Percentiles rank a stretch among this genome's conserved stretches.
Conservation (phyloP, 2,329 filamentous ascomycete species). For the Byssothecium circinans region DNA sequence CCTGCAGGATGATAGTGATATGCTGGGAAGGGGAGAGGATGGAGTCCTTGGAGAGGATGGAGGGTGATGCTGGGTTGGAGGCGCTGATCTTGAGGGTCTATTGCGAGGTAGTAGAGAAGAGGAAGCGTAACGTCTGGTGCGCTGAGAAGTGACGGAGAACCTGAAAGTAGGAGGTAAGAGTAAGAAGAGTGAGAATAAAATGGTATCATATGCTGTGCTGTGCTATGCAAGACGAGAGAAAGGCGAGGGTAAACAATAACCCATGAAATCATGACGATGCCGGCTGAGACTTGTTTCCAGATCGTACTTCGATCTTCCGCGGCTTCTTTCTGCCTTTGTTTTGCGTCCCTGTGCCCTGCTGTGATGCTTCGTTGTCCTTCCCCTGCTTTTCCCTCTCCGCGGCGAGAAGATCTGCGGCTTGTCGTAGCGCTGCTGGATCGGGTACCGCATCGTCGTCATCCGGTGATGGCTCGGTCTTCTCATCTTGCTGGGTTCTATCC, state of each 20-base stretch:
- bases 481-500: constrained; percentile 6
- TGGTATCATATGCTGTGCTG: too few species aligned
- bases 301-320: constrained; percentile 13
- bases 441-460: constrained; percentile 30
- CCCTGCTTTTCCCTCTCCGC: constrained; percentile 20
- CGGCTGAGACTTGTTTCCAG: constrained; percentile 1
- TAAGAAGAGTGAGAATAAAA: too few species aligned
- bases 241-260: background rate
- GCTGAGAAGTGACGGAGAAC: too few species aligned
- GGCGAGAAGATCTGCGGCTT: constrained; percentile 27
- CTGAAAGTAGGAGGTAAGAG: too few species aligned
- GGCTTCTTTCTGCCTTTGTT: constrained; percentile 8
- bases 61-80: too few species aligned
- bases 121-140: too few species aligned
- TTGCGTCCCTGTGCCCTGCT: background rate
- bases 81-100: too few species aligned
- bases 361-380: background rate
- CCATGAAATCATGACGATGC: background rate
- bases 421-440: constrained; percentile 25
- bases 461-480: constrained; percentile 4
- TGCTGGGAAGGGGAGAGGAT: too few species aligned
- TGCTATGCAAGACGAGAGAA: too few species aligned
- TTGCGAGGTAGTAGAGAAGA: too few species aligned
- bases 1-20: too few species aligned
- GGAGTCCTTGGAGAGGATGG: too few species aligned